phyloP scores from a whole-genome alignment of 2,329 filamentous ascomycete genomes.

The Phyllosticta citriasiana region DNA sequence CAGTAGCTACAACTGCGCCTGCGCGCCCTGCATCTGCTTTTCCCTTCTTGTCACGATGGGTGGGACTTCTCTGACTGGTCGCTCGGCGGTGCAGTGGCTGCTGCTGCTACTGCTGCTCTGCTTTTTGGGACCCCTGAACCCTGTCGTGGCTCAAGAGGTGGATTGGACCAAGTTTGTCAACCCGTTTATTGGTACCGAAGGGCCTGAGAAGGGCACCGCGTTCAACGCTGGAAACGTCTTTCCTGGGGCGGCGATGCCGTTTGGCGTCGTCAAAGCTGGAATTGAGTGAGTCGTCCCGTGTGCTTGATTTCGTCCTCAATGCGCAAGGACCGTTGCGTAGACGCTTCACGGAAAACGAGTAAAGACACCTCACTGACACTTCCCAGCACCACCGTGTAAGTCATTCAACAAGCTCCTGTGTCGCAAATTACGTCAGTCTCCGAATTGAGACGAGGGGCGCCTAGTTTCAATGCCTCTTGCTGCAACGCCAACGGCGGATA shows the following conservation, averaged over 20 bases:
- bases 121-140: background rate
- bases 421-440: background rate
- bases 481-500: conserved; percentile 24
- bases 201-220: conserved; percentile 33
- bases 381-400: conserved; percentile 4
- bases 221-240: conserved; percentile 30
- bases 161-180: conserved; percentile 39
- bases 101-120: background rate
- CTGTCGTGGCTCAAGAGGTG: background rate
- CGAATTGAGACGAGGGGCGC: background rate
- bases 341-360: background rate
- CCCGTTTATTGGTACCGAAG: conserved; percentile 41
- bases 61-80: background rate
- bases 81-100: background rate
- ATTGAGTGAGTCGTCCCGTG: conserved; percentile 17
- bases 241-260: conserved; percentile 23
- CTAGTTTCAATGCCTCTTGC: conserved; percentile 3
- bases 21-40: too few species aligned
- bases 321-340: background rate
- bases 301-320: too few species aligned
- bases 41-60: background rate
- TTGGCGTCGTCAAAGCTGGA: conserved; percentile 25
- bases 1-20: too few species aligned
- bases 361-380: background rate
- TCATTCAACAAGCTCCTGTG: background rate